Percentiles rank a stretch among this genome's conserved stretches.
phyloP scores from a whole-genome alignment of 75 land plant genomes.

The Pinus albicaulis region DNA sequence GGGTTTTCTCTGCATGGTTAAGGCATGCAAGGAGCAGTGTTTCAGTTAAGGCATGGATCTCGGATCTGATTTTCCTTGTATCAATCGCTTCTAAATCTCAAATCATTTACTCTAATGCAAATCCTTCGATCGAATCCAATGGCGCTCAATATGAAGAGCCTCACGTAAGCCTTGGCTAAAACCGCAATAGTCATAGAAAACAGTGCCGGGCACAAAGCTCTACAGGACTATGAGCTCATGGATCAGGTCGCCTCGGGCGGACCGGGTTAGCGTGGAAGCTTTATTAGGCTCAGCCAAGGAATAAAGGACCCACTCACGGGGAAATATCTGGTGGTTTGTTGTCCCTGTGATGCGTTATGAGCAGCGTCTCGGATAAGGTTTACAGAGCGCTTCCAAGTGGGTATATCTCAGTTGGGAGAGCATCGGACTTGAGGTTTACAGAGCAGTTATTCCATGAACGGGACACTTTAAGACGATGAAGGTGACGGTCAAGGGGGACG shows the following conservation, averaged over 20 bases:
- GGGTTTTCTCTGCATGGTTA: no score
- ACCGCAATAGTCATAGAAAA: conserved; percentile 95
- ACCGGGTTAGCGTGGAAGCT: conserved; percentile 90
- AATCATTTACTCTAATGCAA: not conserved
- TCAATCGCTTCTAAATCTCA: not conserved
- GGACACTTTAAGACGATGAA: no score
- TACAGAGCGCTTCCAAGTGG: no score
- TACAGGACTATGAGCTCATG: conserved; percentile 92
- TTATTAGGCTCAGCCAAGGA: conserved; percentile 63
- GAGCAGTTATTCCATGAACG: no score
- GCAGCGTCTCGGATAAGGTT: no score
- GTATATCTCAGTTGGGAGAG: no score
- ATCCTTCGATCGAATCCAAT: conserved; percentile 26
- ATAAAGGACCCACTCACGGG: conserved; percentile 35
- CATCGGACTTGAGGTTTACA: no score
- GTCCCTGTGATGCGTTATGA: no score
- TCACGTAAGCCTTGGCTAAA: conserved; percentile 97
- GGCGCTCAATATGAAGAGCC: conserved; percentile 94
- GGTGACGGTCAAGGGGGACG: no score
- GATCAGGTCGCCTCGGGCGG: conserved; percentile 98
- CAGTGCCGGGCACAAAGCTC: conserved; percentile 86
- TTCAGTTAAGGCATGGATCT: no score
- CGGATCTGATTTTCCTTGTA: no score
- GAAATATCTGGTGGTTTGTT: conserved; percentile 79
- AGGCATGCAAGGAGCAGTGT: no score